These are phyloP conservation scores for Colletotrichum chrysophilum DNA, from an alignment of 2,329 filamentous ascomycete species.

Conservation along the genomic window DNA sequence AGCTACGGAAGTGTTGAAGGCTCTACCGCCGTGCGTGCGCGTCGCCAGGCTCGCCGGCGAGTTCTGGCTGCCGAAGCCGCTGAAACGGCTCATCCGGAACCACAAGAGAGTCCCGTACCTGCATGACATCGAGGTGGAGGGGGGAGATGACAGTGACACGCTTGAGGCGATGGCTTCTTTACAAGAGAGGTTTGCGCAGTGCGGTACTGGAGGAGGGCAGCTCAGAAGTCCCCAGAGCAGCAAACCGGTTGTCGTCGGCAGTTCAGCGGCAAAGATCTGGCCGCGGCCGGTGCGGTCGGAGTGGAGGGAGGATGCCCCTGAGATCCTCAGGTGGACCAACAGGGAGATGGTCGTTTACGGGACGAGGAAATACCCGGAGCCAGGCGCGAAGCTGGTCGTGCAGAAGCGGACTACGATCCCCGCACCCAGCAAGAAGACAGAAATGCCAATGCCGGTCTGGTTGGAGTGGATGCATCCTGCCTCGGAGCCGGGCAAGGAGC, in stretches of 20 bases:
- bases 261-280: not conserved
- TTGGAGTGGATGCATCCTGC: not conserved
- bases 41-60: not conserved
- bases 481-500: not conserved
- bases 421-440: not conserved
- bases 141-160: rapidly evolving
- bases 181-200: not conserved
- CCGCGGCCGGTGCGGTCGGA: not conserved
- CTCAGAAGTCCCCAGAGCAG: not conserved
- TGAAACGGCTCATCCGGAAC: not conserved
- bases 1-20: not conserved
- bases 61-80: not conserved
- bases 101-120: not conserved
- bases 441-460: not conserved
- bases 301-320: not conserved
- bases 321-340: not conserved
- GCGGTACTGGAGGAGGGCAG: not conserved
- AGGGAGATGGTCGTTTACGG: not conserved
- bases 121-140: not conserved
- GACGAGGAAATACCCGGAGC: not conserved
- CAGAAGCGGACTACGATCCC: not conserved
- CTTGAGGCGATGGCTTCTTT: rapidly evolving
- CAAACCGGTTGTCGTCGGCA: not conserved
- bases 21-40: not conserved
- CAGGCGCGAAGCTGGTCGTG: not conserved